Evolutionary conservation across 2,329 filamentous ascomycete genomes (phyloP), one percentile per base, ranked within the genome.

Genomic region (Phaeosphaeriaceae sp.): DNA sequence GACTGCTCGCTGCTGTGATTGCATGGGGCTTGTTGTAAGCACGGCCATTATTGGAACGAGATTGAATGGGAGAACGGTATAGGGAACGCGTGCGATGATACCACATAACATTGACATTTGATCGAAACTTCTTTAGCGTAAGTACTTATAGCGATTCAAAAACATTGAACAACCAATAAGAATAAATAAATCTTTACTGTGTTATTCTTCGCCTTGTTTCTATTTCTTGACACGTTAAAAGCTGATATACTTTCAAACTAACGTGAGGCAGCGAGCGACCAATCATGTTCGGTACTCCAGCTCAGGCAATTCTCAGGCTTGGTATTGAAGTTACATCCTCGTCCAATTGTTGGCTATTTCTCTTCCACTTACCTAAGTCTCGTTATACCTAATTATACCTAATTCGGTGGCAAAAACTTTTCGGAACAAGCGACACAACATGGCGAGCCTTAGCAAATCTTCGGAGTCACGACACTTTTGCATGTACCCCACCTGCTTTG

Each of bases 11-110:
- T 9, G 69, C 50, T 11, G 49, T 67, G 4, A 21, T 73, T 47
- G 66, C 64, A 44, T 70, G 67, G 68, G 63, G 63, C 2, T 28
- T 68, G 47, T 40, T 64, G 52, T 67, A 46, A n/a, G 6, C n/a
- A 15, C 2, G 35, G 15, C 8, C 13, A 40, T 4, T 13, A 28
- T 28, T 4, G 26, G 26, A 15, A 15, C 13, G 35, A n/a, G 35
- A 40, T 40, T 3, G 4, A 8, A 40, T 13, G 35, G 17, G 11
- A 15, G 15, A 17, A 40, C 13, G 35, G n/a, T n/a, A n/a, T n/a
- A n/a, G 3, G 17, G 15, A 40, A 28, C 4, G 35, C 15, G 8
- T 6, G 35, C 15, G 15, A 40, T 40, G 35, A 40, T 40, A 40
- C 35, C 35, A 40, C 15, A 15, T 40, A 13, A 35, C 11, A 3